These are phyloP conservation scores for Neurospora africana DNA, from an alignment of 495 filamentous ascomycete species.

Conservation along the genomic window DNA sequence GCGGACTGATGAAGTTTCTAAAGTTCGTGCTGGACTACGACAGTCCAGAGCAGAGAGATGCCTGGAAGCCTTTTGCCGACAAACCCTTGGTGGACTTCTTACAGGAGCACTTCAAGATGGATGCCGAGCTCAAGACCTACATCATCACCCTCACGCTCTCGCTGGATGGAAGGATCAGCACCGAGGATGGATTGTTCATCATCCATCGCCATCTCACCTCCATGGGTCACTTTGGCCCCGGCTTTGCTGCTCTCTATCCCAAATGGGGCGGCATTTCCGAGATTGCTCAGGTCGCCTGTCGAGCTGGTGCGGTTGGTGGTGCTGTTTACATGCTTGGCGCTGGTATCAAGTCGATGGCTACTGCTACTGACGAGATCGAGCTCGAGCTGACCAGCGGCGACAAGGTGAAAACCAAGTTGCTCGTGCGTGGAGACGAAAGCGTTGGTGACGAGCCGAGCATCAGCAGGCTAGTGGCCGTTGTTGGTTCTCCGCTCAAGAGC, in stretches of 20 bases:
- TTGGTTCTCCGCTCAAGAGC: constrained; percentile 52
- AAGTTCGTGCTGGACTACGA: constrained; percentile 61
- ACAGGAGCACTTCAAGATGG: constrained; percentile 59
- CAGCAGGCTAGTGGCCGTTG: constrained; percentile 47
- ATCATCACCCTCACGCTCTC: constrained; percentile 74
- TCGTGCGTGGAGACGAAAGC: constrained; percentile 39
- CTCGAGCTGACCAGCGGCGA: constrained; percentile 52
- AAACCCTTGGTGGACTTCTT: constrained; percentile 55
- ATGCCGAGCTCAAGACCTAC: constrained; percentile 54
- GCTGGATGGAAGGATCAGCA: constrained; percentile 44
- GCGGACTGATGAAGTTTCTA: constrained; percentile 78
- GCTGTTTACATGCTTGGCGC: constrained; percentile 78
- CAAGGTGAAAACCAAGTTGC: constrained; percentile 41
- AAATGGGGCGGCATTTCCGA: constrained; percentile 94
- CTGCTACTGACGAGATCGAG: constrained; percentile 19
- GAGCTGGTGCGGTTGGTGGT: constrained; percentile 85
- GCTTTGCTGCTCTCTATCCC: constrained; percentile 74
- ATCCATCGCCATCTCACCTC: constrained; percentile 77
- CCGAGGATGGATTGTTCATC: constrained; percentile 51
- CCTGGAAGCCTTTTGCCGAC: constrained; percentile 23
- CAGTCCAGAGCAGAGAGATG: constrained; percentile 38
- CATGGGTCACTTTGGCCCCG: constrained; percentile 75
- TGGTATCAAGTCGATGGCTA: constrained; percentile 38
- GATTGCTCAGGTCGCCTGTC: constrained; percentile 83
- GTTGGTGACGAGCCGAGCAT: constrained; percentile 13